Evolutionary conservation across 768 basidiomycete genomes (phyloP), one percentile per base, ranked within the genome.

Genomic region (Termitomyces sp.): DNA sequence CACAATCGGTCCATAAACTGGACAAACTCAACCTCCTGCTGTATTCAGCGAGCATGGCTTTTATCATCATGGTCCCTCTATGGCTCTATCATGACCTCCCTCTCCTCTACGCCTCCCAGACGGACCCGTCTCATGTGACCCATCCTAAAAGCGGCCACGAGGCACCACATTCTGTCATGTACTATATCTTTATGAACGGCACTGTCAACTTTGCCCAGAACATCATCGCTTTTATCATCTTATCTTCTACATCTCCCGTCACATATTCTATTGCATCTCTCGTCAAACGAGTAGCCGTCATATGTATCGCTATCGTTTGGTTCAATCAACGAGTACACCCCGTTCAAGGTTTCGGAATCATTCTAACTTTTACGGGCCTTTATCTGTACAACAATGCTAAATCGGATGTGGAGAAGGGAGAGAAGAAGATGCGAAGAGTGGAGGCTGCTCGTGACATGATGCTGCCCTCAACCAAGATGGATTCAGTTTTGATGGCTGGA

Each of bases 181-280:
- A 88, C 71, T 89, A 95, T 74, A 88, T 97, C 68, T 81, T 94
- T 72, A 80, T 94, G 73, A 99, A 99, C 71, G 96, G 95, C 46
- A 88, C 92, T 1, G 94, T 94, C 13, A 94, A 99, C 73, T 99
- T 97, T 66, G 87, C 86, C 1, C 97, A 99, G 73, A 98, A 94
- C 78, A 88, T 98, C 68, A 91, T 98, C 65, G 97, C 97, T 32
- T 99, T 99, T 75, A 81, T 95, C 69, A 92, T 99, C 67, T 85
- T 99, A 49, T 87, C 96, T 2, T 92, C 91, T 30, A 96, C 94
- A 3, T 98, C 96, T 12, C 96, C 97, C 20, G 97, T 99, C 64
- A 98, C 97, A 0, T 99, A 99, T 74, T 96, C 93, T 53, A 98
- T 99, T 70, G 97, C 97, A 3, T 97, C 94, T 4, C 85, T 99